Conservation (phyloP, 164 flowering plant species). For the Stephania cephalantha region DNA sequence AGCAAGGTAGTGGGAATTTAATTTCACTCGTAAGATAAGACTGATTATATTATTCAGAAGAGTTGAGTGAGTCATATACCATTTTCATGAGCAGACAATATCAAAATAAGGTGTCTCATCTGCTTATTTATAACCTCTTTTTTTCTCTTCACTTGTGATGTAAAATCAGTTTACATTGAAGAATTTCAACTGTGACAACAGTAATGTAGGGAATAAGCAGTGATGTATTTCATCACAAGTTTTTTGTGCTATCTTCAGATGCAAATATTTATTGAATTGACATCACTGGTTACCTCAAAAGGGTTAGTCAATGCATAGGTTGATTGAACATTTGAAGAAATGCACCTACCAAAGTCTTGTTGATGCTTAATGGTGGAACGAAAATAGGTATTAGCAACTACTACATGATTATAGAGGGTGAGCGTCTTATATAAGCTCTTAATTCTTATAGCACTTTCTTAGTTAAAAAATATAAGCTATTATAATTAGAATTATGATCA, state of each 20-base stretch:
- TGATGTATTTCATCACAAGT: neutral
- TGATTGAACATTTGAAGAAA: slow-evolving; percentile 1
- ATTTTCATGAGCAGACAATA: neutral
- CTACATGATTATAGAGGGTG: neutral
- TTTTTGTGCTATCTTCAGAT: neutral
- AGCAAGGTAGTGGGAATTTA: too few relatives aligned
- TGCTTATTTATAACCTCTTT: neutral
- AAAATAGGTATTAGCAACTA: neutral
- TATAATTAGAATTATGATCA: too few relatives aligned
- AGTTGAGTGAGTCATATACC: neutral
- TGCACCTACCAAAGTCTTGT: neutral
- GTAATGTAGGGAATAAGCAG: neutral
- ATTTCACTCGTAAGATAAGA: too few relatives aligned
- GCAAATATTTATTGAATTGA: neutral
- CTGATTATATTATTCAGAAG: too few relatives aligned
- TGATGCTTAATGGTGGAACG: neutral
- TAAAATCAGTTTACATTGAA: neutral
- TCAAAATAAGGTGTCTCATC: neutral
- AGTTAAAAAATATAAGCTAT: neutral
- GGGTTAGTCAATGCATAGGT: neutral
- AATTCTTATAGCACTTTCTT: neutral
- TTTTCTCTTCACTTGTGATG: neutral
- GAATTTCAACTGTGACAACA: neutral
- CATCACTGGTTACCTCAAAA: neutral
- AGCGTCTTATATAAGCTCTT: neutral